Conservation (phyloP, 2,329 filamentous ascomycete species). For the Colletotrichum sp. region DNA sequence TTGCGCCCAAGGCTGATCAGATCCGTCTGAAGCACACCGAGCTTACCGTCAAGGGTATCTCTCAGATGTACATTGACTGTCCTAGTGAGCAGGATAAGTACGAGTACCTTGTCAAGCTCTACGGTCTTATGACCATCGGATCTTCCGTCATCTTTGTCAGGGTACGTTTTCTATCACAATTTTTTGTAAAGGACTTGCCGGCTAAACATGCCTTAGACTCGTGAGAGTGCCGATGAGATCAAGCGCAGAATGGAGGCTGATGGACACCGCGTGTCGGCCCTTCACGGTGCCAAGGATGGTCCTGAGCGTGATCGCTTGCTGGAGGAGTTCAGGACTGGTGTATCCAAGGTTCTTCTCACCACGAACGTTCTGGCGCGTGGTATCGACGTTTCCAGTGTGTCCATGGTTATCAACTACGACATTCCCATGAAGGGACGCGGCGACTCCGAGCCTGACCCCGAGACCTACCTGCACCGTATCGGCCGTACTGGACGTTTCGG, state of each 20-base stretch:
- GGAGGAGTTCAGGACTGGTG: slow-evolving; percentile 82
- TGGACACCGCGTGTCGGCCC: slow-evolving; percentile 87
- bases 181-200: too few relatives aligned
- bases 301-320: slow-evolving; percentile 82
- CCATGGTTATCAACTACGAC: slow-evolving; percentile 98
- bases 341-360: slow-evolving; percentile 95
- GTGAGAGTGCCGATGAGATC: slow-evolving; percentile 84
- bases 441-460: slow-evolving; percentile 84
- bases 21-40: slow-evolving; percentile 90
- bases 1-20: slow-evolving; percentile 84
- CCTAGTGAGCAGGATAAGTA: slow-evolving; percentile 84
- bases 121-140: slow-evolving; percentile 94
- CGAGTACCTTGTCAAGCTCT: slow-evolving; percentile 86
- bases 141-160: slow-evolving; percentile 98
- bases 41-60: slow-evolving; percentile 95
- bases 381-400: slow-evolving; percentile 90
- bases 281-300: slow-evolving; percentile 89
- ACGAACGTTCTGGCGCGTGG: slow-evolving; percentile 96
- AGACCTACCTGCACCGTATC: slow-evolving; percentile 98
- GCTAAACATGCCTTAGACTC: slow-evolving; percentile 60
- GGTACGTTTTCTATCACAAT: slow-evolving; percentile 50
- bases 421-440: slow-evolving; percentile 77
- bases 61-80: slow-evolving; percentile 97
- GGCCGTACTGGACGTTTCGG: slow-evolving; percentile 96
- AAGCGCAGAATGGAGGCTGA: slow-evolving; percentile 85